Evolutionary conservation across 2,329 filamentous ascomycete genomes (phyloP), one percentile per base, ranked within the genome.

Genomic region (Aspergillus sp.): DNA sequence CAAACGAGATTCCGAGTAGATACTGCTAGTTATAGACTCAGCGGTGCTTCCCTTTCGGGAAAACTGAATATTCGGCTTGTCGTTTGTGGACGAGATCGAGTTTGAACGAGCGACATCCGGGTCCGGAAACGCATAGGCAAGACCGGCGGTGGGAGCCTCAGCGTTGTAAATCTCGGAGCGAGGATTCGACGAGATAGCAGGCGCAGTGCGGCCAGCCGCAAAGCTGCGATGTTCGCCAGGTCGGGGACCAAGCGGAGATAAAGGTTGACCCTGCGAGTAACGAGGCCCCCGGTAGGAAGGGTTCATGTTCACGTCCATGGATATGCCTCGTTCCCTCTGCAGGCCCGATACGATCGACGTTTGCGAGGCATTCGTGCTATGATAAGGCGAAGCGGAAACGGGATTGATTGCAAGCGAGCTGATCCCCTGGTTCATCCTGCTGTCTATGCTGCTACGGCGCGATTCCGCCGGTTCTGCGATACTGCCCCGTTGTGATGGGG

Each of bases 81-180:
- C 73, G 9, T 65, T 71, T 52, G 69, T 65, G 56, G 72, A 70
- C 36, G 75, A 71, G 32, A 74, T 72, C 0, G 75, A 76, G 60
- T 72, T 72, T 6, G 75, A 71, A 49, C 77, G 71, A 20, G 75
- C 74, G 11, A 78, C 71, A 52, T 79, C 79, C 1, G 80, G 80
- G 63, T 82, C 80, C 0, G 80, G 80, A 65, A 82, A 82, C 22
- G 80, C 80, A 63, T 81, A 82, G 3, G 80, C 78, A 63, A 81
- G 77, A 72, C 80, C 80, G 26, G 77, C 77, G 5, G 79, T 81
- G 36, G 80, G 80, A 12, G 78, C 76, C 59, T 81, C 79, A 4
- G 80, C 80, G 60, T 80, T 80, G 63, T 81, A 81, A 55, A 81
- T 80, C 60, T 81, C 80, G 26, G 78, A 77, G 50, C 77, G 76